Percentiles rank a stretch among this genome's conserved stretches.
These are phyloP conservation scores for Olyra latifolia DNA, from an alignment of 176 grass and related monocot species.

Conservation along the genomic window DNA sequence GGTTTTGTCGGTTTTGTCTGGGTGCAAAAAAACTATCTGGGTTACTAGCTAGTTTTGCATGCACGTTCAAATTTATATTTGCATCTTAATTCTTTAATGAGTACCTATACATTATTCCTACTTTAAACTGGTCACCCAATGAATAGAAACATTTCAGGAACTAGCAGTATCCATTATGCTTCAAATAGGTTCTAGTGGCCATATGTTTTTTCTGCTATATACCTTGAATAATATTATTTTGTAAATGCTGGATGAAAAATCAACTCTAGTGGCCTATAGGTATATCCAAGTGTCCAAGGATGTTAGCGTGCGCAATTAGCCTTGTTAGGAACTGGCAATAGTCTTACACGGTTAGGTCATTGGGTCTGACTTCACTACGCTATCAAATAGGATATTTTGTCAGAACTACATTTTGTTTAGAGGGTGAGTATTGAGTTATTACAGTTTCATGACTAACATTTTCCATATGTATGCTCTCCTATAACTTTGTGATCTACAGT, in stretches of 20 bases:
- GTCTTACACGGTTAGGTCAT: neutral
- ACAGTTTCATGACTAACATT: neutral
- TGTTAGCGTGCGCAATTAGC: neutral
- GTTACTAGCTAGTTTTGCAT: too few relatives aligned
- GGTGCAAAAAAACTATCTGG: neutral
- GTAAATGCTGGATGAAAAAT: neutral
- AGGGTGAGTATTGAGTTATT: conserved; percentile 23
- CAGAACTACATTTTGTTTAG: conserved; percentile 48
- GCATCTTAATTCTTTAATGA: neutral
- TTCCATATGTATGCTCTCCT: neutral
- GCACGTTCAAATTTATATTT: neutral
- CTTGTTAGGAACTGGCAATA: neutral
- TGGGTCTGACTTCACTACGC: neutral
- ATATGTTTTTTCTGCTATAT: neutral
- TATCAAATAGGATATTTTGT: conserved; percentile 33
- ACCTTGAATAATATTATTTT: neutral
- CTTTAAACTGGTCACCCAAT: neutral
- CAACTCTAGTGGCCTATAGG: neutral
- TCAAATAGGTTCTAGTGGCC: neutral
- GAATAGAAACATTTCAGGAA: neutral
- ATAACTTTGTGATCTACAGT: conserved; percentile 15
- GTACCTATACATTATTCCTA: neutral
- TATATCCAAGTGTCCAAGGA: neutral
- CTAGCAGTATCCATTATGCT: neutral
- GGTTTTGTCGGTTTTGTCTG: neutral